phyloP scores from a whole-genome alignment of 177 flowering plant species.

The Vitis hybrid region DNA sequence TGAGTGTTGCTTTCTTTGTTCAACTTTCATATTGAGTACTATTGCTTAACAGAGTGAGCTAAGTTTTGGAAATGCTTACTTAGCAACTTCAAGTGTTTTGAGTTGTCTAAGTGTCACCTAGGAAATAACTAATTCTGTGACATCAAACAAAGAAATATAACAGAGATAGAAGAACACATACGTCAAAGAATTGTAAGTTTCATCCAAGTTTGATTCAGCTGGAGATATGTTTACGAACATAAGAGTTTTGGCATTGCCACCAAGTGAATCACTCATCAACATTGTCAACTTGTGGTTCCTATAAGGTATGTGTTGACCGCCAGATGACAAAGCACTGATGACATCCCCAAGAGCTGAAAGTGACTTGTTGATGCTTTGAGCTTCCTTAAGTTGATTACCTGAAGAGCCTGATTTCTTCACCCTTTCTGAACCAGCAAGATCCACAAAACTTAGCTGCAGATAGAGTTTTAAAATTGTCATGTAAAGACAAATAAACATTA shows the following conservation, averaged over 20 bases:
- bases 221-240: conserved; percentile 98
- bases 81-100: no score
- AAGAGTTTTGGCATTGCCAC: conserved; percentile 97
- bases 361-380: conserved; percentile 97
- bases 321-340: conserved; percentile 85
- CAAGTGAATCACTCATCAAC: conserved; percentile 99
- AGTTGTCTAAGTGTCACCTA: no score
- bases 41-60: no score
- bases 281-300: conserved; percentile 95
- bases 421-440: conserved; percentile 99
- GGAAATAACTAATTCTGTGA: no score
- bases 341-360: conserved; percentile 99
- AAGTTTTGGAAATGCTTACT: no score
- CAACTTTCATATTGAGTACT: no score
- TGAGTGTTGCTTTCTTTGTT: no score
- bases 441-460: conserved; percentile 96
- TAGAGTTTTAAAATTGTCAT: background rate
- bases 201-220: conserved; percentile 92
- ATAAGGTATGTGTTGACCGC: conserved; percentile 86
- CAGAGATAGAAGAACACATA: conserved; percentile 33
- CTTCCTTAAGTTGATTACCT: conserved; percentile 91
- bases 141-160: background rate
- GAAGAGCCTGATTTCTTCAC: conserved; percentile 96
- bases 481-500: background rate
- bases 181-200: conserved; percentile 85